phyloP scores from a whole-genome alignment of 306 rosid species.

The Lathyrus tuberosus region DNA sequence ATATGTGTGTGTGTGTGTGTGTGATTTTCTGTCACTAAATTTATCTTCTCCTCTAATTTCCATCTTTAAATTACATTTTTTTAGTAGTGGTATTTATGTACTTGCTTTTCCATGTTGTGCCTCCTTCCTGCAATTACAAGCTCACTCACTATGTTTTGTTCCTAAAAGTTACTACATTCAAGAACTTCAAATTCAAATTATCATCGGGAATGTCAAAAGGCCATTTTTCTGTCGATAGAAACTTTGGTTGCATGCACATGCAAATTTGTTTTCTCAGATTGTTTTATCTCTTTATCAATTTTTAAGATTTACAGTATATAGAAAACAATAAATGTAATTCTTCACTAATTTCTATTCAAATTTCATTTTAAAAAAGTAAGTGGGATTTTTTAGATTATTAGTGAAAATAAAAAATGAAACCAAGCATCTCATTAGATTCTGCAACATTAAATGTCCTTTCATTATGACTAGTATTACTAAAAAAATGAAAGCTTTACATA shows the following conservation, averaged over 20 bases:
- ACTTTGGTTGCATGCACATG: constrained; percentile 41
- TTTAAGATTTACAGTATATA: not conserved
- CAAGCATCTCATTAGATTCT: not conserved
- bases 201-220: constrained; percentile 34
- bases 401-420: not conserved
- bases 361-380: no score
- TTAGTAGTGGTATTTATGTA: no score
- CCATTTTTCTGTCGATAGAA: constrained; percentile 14
- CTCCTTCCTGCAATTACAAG: constrained; percentile 23
- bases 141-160: constrained; percentile 37
- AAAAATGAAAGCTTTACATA: not conserved
- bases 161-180: constrained; percentile 34
- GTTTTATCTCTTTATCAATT: not conserved
- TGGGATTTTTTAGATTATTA: not conserved
- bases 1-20: no score
- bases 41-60: no score
- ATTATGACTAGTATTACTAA: not conserved
- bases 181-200: constrained; percentile 22
- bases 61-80: no score
- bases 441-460: not conserved
- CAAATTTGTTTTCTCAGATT: not conserved
- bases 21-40: no score
- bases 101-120: not conserved
- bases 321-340: not conserved
- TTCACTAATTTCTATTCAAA: not conserved